Evolutionary conservation across 2,329 filamentous ascomycete genomes (phyloP).

Genomic region (Emergomyces africanus): DNA sequence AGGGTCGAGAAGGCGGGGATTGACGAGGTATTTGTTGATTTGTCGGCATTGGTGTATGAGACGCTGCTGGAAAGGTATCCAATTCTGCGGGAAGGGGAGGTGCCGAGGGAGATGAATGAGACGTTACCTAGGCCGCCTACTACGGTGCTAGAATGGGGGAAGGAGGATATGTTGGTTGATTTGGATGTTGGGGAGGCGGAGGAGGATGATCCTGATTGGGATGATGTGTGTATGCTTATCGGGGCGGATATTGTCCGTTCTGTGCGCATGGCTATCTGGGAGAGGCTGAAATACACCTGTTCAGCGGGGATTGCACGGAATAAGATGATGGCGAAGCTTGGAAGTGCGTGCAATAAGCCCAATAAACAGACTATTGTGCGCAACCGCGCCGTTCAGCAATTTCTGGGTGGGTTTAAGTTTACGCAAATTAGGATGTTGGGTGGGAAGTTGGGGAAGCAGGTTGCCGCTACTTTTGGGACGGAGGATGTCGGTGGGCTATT

Average conservation of each 20-base stretch:
- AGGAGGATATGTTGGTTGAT: slow-evolving; percentile 63
- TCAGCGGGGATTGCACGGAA: slow-evolving; percentile 81
- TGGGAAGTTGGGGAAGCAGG: slow-evolving; percentile 82
- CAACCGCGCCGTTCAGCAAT: slow-evolving; percentile 65
- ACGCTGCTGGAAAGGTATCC: slow-evolving; percentile 65
- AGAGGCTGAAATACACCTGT: slow-evolving; percentile 73
- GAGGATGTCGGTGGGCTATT: slow-evolving; percentile 68
- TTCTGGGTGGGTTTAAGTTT: slow-evolving; percentile 76
- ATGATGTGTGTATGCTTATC: slow-evolving; percentile 77
- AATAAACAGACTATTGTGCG: slow-evolving; percentile 91
- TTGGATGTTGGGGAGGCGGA: slow-evolving; percentile 61
- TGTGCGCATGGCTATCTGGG: slow-evolving; percentile 55
- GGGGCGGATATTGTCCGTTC: slow-evolving; percentile 78
- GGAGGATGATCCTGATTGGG: slow-evolving; percentile 81
- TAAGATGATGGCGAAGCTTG: slow-evolving; percentile 92
- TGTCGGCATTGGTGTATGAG: slow-evolving; percentile 71
- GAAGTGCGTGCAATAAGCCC: slow-evolving; percentile 83
- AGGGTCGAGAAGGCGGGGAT: slow-evolving; percentile 87
- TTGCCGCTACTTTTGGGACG: slow-evolving; percentile 67
- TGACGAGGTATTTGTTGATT: slow-evolving; percentile 89
- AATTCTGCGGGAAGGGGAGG: slow-evolving; percentile 42
- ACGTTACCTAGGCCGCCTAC: slow-evolving; percentile 58
- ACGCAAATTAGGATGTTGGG: slow-evolving; percentile 93
- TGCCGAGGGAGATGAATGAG: slow-evolving; percentile 49
- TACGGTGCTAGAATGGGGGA: slow-evolving; percentile 67